phyloP scores from a whole-genome alignment of 306 rosid species.

The Castanopsis chinensis region DNA sequence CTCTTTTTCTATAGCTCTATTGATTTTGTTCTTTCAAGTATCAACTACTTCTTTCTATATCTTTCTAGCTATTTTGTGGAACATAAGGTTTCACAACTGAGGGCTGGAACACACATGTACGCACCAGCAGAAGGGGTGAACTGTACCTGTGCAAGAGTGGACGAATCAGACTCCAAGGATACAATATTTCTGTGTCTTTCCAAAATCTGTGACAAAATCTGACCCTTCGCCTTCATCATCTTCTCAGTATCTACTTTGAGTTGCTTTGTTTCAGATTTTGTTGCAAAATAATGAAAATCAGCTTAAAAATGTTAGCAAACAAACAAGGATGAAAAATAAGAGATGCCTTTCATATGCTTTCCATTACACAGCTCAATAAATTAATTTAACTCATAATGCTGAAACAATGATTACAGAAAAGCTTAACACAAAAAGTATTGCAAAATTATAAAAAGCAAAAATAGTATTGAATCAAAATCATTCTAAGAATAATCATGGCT shows the following conservation, averaged over 20 bases:
- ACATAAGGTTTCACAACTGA: neutral
- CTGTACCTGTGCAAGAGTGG: slow-evolving; percentile 69
- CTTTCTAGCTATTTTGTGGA: neutral
- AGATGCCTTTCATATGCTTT: too few species aligned
- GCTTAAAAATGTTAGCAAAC: neutral
- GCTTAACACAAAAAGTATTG: neutral
- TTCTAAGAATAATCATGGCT: neutral
- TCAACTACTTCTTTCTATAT: neutral
- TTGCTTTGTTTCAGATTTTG: slow-evolving; percentile 44
- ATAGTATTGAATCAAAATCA: neutral
- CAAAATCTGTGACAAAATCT: too few species aligned
- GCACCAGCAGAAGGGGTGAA: neutral
- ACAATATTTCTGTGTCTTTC: slow-evolving; percentile 56
- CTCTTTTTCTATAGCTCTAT: neutral
- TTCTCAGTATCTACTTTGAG: slow-evolving; percentile 52
- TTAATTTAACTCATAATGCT: neutral
- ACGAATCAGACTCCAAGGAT: slow-evolving; percentile 56
- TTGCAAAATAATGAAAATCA: slow-evolving; percentile 32
- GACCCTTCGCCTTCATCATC: slow-evolving; percentile 54
- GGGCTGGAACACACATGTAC: too few species aligned
- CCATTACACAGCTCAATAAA: neutral
- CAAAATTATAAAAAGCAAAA: neutral
- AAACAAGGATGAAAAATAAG: neutral
- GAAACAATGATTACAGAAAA: neutral
- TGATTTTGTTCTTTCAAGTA: neutral